These are phyloP conservation scores for Fonsecaea erecta DNA, from an alignment of 2,329 filamentous ascomycete species.

Conservation along the genomic window DNA sequence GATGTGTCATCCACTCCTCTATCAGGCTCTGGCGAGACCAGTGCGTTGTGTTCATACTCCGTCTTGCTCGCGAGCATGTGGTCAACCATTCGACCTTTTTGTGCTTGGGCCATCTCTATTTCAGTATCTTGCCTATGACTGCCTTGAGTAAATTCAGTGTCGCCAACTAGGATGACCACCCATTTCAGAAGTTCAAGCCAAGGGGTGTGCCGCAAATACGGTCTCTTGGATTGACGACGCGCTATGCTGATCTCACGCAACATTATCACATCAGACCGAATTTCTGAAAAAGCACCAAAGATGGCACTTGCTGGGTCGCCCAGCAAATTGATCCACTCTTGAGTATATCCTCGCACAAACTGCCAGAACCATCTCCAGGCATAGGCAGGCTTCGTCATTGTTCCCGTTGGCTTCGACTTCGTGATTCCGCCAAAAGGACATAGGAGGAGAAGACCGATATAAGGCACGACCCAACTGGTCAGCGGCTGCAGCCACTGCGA, in stretches of 20 bases:
- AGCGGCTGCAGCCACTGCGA: slow-evolving; percentile 11
- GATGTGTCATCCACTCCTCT: background rate
- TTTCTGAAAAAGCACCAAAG: slow-evolving; percentile 5
- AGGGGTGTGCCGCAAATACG: background rate
- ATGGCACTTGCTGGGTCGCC: slow-evolving; percentile 10
- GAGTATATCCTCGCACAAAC: background rate
- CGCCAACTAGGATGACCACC: background rate
- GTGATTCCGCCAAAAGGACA: background rate
- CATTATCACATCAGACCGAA: slow-evolving; percentile 5
- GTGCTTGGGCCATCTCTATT: background rate
- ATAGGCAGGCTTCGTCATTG: background rate
- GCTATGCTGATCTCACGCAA: background rate
- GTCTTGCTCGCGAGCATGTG: background rate
- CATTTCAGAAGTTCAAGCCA: background rate
- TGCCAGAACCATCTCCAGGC: background rate
- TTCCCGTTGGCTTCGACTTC: too few species aligned
- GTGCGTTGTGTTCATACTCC: background rate
- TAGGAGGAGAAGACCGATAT: slow-evolving; percentile 10
- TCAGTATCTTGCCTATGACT: background rate
- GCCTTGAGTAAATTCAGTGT: background rate
- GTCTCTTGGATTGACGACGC: background rate
- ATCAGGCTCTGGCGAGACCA: background rate
- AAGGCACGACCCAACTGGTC: slow-evolving; percentile 7
- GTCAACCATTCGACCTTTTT: background rate
- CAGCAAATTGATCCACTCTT: slow-evolving; percentile 4